Conservation (phyloP, 2,329 filamentous ascomycete genomes). For the Lasiodiplodia hormozganensis region DNA sequence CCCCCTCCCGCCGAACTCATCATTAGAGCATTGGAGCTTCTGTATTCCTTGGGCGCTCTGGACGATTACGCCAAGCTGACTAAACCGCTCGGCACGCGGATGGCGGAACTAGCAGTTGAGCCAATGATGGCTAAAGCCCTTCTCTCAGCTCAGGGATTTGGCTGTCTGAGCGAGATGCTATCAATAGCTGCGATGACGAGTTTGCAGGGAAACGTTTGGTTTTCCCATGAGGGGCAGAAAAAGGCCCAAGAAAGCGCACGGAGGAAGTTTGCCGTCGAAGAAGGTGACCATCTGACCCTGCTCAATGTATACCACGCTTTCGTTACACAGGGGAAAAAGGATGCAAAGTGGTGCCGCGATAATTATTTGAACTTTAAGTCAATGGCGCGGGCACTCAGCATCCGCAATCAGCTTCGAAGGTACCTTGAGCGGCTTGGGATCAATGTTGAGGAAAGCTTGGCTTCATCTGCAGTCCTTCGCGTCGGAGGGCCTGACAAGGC, state of each 20-base stretch:
- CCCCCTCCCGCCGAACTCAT: constrained; percentile 85
- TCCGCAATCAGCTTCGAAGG: constrained; percentile 83
- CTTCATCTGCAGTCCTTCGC: constrained; percentile 44
- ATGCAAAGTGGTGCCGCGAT: constrained; percentile 84
- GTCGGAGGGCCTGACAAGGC: constrained; percentile 59
- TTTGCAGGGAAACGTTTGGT: constrained; percentile 81
- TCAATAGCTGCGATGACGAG: constrained; percentile 95
- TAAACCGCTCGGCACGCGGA: constrained; percentile 81
- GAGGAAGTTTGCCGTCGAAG: constrained; percentile 85
- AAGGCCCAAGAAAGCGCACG: constrained; percentile 76
- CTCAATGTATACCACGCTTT: constrained; percentile 95
- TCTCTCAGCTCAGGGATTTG: constrained; percentile 75
- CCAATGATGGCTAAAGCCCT: constrained; percentile 95
- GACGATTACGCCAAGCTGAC: constrained; percentile 92
- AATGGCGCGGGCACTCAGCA: constrained; percentile 81
- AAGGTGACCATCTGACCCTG: constrained; percentile 92
- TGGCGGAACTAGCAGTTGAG: constrained; percentile 92
- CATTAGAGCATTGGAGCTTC: constrained; percentile 82
- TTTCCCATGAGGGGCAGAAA: constrained; percentile 78
- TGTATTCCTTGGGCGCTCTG: constrained; percentile 85
- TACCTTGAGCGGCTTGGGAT: constrained; percentile 88
- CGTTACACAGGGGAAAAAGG: constrained; percentile 80
- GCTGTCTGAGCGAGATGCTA: constrained; percentile 83
- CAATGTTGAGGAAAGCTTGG: constrained; percentile 68
- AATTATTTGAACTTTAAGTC: constrained; percentile 87